A percentile compares a stretch with the other conserved stretches of the same genome.
Evolutionary conservation across 2,329 filamentous ascomycete species (phyloP).

Genomic region (Chaetomium sp.): DNA sequence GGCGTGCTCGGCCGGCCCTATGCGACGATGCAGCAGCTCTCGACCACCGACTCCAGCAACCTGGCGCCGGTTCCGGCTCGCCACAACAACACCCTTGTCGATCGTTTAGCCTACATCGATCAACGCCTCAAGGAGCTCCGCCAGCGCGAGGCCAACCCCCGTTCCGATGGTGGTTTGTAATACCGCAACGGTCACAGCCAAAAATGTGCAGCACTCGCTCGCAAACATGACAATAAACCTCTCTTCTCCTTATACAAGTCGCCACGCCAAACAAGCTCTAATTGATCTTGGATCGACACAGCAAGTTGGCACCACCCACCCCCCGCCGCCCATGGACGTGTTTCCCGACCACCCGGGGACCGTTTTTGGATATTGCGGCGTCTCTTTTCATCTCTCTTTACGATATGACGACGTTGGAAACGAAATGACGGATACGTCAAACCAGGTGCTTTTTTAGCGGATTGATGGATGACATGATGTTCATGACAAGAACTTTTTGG

Average conservation of each 20-base stretch:
- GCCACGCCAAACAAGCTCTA: no score
- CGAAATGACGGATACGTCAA: conserved; percentile 4
- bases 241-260: no score
- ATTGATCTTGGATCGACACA: no score
- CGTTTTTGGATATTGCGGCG: no score
- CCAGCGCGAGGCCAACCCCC: conserved; percentile 36
- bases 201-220: no score
- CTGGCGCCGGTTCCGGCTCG: conserved; percentile 25
- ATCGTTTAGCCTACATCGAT: conserved; percentile 52
- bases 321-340: neutral
- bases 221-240: no score
- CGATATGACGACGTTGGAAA: conserved; percentile 15
- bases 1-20: conserved; percentile 45
- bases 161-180: conserved; percentile 47
- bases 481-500: conserved; percentile 6
- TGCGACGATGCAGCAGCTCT: conserved; percentile 49
- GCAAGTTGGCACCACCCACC: no score
- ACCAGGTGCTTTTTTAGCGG: neutral
- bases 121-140: conserved; percentile 51
- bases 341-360: neutral
- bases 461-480: conserved; percentile 4
- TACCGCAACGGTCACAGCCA: conserved; percentile 15
- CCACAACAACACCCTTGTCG: conserved; percentile 39
- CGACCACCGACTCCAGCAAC: conserved; percentile 2
- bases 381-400: neutral